Percentiles rank a stretch among this genome's conserved stretches.
These are phyloP conservation scores for Exophiala aquamarina DNA, from an alignment of 2,329 filamentous ascomycete genomes.

Conservation along the genomic window DNA sequence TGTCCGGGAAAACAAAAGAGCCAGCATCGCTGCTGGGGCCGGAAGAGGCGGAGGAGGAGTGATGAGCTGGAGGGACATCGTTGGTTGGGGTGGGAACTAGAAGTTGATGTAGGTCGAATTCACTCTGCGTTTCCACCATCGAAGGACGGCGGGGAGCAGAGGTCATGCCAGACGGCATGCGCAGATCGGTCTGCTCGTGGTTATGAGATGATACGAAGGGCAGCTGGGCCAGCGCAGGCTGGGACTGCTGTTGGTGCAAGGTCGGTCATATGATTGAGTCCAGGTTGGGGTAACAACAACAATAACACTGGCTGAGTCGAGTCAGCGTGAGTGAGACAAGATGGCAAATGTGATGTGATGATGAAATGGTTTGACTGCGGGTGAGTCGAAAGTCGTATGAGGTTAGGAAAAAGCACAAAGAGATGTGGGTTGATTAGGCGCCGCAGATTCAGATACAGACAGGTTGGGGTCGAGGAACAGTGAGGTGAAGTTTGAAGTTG, in stretches of 20 bases:
- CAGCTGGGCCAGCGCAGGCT: neutral
- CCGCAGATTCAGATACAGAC: no score
- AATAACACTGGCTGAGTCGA: no score
- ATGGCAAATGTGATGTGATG: no score
- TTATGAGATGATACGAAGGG: neutral
- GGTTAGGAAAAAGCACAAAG: no score
- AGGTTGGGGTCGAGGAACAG: no score
- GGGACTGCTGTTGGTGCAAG: neutral
- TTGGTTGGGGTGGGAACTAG: slow-evolving; percentile 26
- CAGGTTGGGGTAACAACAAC: no score
- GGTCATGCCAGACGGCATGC: slow-evolving; percentile 22
- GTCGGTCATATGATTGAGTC: slow-evolving; percentile 3
- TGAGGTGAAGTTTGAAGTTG: no score
- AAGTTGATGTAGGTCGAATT: slow-evolving; percentile 29
- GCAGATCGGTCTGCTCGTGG: slow-evolving; percentile 5
- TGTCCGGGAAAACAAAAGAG: slow-evolving; percentile 45
- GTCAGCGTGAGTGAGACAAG: no score
- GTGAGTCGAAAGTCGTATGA: no score
- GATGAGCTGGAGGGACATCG: slow-evolving; percentile 20
- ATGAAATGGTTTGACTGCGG: no score
- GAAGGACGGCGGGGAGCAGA: slow-evolving; percentile 24
- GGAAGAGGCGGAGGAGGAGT: slow-evolving; percentile 24
- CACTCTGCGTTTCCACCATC: slow-evolving; percentile 29
- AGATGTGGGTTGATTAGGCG: no score
- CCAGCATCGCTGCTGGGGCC: slow-evolving; percentile 32